A percentile compares a stretch with the other conserved stretches of the same genome.
These are phyloP conservation scores for Solidago caesia DNA, from an alignment of 129 eudicot species.

Conservation along the genomic window DNA sequence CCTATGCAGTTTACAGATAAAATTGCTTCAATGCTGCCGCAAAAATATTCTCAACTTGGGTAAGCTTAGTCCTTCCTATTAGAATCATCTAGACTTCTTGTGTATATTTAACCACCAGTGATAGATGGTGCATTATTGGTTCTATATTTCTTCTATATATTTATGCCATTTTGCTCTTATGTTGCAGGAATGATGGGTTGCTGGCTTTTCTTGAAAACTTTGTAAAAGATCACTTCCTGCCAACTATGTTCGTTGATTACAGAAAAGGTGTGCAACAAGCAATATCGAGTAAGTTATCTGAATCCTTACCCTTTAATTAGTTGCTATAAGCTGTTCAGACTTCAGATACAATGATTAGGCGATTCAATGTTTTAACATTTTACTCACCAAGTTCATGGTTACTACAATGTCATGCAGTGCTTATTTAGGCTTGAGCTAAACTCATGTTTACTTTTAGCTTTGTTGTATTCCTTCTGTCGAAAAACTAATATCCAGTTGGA, in stretches of 20 bases:
- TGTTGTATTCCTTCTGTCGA: too few species aligned
- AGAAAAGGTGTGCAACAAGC: conserved; percentile 99
- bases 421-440: background rate
- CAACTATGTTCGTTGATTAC: conserved; percentile 95
- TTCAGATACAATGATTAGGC: background rate
- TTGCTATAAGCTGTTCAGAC: background rate
- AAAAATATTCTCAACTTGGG: conserved; percentile 92
- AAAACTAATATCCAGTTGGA: too few species aligned
- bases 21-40: conserved; percentile 82
- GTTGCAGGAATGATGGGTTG: conserved; percentile 88
- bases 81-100: background rate
- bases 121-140: background rate
- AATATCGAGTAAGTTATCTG: conserved; percentile 79
- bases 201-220: conserved; percentile 95
- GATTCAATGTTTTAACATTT: conserved; percentile 10
- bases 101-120: too few species aligned
- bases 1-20: conserved; percentile 83
- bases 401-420: background rate
- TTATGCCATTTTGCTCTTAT: conserved; percentile 15
- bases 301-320: conserved; percentile 18
- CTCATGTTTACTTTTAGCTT: too few species aligned
- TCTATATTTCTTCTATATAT: background rate
- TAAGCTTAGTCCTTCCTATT: conserved; percentile 35
- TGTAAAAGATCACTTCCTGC: conserved; percentile 95
- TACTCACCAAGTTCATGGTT: conserved; percentile 10